phyloP scores from a whole-genome alignment of 768 basidiomycete species.

The Boletus tylopilopsis region DNA sequence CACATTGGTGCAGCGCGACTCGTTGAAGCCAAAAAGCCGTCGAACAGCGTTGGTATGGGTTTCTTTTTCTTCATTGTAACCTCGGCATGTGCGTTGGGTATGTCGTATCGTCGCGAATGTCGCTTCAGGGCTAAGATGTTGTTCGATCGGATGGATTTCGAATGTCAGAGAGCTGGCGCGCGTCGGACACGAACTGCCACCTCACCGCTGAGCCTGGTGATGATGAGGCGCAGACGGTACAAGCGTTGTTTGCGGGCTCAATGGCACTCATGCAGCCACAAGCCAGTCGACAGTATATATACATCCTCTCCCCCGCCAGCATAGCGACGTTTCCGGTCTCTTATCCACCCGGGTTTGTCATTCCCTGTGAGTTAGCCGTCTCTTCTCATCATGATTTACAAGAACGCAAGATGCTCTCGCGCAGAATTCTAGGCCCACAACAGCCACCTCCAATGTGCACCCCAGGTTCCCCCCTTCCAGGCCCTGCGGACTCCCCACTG shows the following conservation, averaged over 20 bases:
- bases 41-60: no score
- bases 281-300: slow-evolving; percentile 85
- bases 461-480: no score
- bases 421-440: slow-evolving; percentile 62
- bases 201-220: background rate
- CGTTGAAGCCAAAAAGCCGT: no score
- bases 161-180: slow-evolving; percentile 65
- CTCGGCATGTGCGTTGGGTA: no score
- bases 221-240: slow-evolving; percentile 16
- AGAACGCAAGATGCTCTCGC: slow-evolving; percentile 59
- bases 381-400: background rate
- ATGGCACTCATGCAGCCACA: slow-evolving; percentile 78
- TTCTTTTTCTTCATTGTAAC: no score
- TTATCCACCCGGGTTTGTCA: slow-evolving; percentile 62
- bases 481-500: no score
- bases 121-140: no score
- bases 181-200: slow-evolving; percentile 50
- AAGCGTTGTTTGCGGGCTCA: slow-evolving; percentile 53
- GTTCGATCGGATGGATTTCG: slow-evolving; percentile 80
- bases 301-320: slow-evolving; percentile 60
- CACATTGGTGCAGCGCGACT: no score
- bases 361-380: slow-evolving; percentile 60
- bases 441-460: slow-evolving; percentile 51
- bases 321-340: slow-evolving; percentile 42
- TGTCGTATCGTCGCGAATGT: no score